These are phyloP conservation scores for Cocos nucifera DNA, from an alignment of 176 grass and related monocot species.

Conservation along the genomic window DNA sequence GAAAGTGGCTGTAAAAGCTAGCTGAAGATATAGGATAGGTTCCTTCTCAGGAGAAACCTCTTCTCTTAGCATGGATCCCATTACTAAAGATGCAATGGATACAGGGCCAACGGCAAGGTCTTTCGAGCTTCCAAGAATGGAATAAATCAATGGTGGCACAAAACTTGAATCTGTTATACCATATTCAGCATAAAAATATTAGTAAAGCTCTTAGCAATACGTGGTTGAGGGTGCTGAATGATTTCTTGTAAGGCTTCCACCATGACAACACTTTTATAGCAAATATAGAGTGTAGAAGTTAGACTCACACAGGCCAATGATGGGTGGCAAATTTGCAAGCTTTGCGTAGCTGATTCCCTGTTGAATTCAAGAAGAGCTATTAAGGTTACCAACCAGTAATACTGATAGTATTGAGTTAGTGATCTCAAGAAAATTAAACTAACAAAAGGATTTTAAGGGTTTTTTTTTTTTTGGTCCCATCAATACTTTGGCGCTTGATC, in stretches of 20 bases:
- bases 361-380: background rate
- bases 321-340: conserved; percentile 87
- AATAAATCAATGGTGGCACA: conserved; percentile 94
- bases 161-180: conserved; percentile 75
- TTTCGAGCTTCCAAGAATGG: conserved; percentile 77
- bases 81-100: conserved; percentile 94
- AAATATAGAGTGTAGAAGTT: background rate
- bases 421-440: no score
- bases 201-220: background rate
- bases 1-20: conserved; percentile 94
- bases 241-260: no score
- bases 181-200: background rate
- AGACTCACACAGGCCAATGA: conserved; percentile 86
- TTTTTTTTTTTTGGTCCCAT: no score
- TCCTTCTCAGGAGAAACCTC: conserved; percentile 70
- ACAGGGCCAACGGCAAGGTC: conserved; percentile 92
- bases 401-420: no score
- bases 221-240: no score
- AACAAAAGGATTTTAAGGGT: no score
- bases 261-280: background rate
- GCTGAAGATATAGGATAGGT: conserved; percentile 75
- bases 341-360: conserved; percentile 99
- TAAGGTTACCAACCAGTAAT: no score
- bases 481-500: no score
- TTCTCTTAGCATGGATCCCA: conserved; percentile 92